Base-by-base conservation (phyloP, 805 yeast species). In the Monosporozyma yasuniensis region DNA sequence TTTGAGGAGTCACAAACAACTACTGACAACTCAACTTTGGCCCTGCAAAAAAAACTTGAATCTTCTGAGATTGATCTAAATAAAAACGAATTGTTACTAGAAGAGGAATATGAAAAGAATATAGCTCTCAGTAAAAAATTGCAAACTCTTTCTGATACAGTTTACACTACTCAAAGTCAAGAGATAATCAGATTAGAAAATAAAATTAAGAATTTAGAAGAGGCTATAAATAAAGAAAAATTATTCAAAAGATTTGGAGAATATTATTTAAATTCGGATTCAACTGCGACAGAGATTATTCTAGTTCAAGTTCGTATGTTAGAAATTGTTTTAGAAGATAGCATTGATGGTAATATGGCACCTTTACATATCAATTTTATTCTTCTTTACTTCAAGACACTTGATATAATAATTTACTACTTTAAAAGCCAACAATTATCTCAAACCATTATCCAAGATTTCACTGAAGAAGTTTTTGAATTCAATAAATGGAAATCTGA, bases 31-130 rank as follows among this genome's bases (percentile, higher is more conserved):
- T 10, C 8, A 2, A 32, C 27, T 8, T 14, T 10, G 8, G 28
- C 38, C 4, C 10, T 48, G 10, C 42, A 46, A 16, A 22, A 16
- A 4, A 19, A 41, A 18, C n/a, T 47, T 19, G 19, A 47, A 28
- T 2, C 21, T 7, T 7, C 16, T 6, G 39, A 47, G 10, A 41
- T 21, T 5, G 37, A 47, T 12, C 14, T 47, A 16, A 19, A 14
- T 30, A 34, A 25, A 12, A 46, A 23, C 38, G 21, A 10, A 16
- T 14, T 16, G 14, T 18, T 37, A 35, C 25, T 46, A n/a, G 34
- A 37, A 16, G 22, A n/a, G 16, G 42, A 46, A 37, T 27, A 46
- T 22, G 43, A 38, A 38, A 32, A 46, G 12, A 44, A 21, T 35
- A 11, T 23, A 3, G 39, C 5, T 7, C 34, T 46, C 3, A 46